Conservation (phyloP, 2,329 filamentous ascomycete species). For the Fusarium virguliforme region DNA sequence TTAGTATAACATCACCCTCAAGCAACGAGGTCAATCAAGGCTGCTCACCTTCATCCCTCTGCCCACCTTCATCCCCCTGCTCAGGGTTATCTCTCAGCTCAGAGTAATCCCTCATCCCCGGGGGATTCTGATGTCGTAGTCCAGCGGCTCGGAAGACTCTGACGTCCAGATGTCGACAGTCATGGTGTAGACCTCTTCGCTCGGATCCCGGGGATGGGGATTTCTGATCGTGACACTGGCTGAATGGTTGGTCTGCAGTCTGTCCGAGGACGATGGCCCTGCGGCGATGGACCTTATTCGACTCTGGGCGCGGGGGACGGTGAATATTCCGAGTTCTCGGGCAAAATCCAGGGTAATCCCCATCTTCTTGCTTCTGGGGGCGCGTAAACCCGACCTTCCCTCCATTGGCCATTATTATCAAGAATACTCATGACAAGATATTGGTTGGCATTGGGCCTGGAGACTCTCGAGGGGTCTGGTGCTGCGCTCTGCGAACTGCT, state of each 20-base stretch:
- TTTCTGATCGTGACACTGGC: not conserved
- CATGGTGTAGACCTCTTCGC: not conserved
- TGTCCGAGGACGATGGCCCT: not conserved
- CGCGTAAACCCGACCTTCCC: not conserved
- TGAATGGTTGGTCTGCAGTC: not conserved
- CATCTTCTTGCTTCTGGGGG: not conserved
- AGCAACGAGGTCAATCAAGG: not conserved
- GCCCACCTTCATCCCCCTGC: not conserved
- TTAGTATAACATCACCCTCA: not conserved
- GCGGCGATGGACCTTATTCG: not conserved
- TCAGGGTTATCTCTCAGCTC: not conserved
- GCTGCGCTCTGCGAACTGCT: not conserved
- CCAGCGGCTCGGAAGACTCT: not conserved
- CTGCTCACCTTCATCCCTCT: not conserved
- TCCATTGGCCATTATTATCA: not conserved
- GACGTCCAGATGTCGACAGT: not conserved
- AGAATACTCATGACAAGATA: no score
- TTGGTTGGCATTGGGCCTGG: not conserved
- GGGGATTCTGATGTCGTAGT: not conserved
- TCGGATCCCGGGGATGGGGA: not conserved
- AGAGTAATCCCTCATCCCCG: not conserved
- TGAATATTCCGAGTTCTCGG: not conserved
- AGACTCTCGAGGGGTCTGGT: not conserved
- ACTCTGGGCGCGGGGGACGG: not conserved
- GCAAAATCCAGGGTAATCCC: not conserved